These are phyloP conservation scores for Podospora anserina DNA, from an alignment of 495 filamentous ascomycete genomes.

Conservation along the genomic window DNA sequence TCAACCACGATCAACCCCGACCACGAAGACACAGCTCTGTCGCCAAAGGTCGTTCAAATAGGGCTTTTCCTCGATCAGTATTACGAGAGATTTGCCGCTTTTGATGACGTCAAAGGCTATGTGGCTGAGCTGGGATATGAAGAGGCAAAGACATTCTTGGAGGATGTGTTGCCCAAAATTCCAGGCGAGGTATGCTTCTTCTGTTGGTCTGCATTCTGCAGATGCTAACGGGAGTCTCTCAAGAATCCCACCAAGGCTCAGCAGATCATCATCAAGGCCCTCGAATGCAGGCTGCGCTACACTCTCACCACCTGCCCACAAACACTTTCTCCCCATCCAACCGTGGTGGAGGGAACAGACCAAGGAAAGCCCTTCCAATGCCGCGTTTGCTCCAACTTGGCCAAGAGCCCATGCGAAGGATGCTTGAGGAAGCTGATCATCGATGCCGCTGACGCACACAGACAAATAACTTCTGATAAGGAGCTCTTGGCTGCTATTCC, in stretches of 20 bases:
- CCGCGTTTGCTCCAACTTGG: constrained; percentile 25
- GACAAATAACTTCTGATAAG: constrained; percentile 27
- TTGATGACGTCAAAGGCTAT: constrained; percentile 37
- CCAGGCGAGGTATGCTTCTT: constrained; percentile 24
- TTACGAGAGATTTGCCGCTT: constrained; percentile 32
- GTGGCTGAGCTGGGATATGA: constrained; percentile 31
- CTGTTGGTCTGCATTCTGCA: neutral
- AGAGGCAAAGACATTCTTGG: constrained; percentile 31
- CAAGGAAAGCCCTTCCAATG: constrained; percentile 30
- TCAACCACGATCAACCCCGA: constrained; percentile 4
- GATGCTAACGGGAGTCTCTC: neutral
- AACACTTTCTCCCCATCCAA: constrained; percentile 27
- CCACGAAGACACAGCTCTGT: constrained; percentile 16
- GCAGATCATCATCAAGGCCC: constrained; percentile 22
- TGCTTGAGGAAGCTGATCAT: constrained; percentile 37
- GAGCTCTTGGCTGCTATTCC: constrained; percentile 29
- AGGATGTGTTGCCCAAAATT: constrained; percentile 28
- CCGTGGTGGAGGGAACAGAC: constrained; percentile 23
- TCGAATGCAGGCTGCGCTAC: constrained; percentile 33
- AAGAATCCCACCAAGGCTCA: constrained; percentile 23
- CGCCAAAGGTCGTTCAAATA: constrained; percentile 33
- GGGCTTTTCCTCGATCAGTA: constrained; percentile 33
- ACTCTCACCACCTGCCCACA: constrained; percentile 35
- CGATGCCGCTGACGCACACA: constrained; percentile 31
- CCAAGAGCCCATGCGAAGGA: constrained; percentile 26